Conservation (phyloP, 306 rosid genomes). For the Medicago lupulina region DNA sequence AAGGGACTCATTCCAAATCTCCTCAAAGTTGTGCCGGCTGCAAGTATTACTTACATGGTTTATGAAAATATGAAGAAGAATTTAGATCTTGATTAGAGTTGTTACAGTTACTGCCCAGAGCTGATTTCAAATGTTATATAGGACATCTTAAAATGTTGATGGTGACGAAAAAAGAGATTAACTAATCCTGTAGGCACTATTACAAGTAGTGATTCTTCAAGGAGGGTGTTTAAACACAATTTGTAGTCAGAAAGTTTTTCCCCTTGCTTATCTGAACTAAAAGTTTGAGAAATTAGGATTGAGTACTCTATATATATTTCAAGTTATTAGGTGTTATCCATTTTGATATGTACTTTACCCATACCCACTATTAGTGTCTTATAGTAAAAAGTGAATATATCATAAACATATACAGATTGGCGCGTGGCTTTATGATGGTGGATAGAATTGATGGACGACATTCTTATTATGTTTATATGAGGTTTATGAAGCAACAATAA, state of each 20-base stretch:
- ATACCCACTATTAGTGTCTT: conserved; percentile 4
- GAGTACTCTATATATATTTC: conserved; percentile 34
- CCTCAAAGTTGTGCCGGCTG: conserved; percentile 69
- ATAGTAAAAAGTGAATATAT: conserved; percentile 30
- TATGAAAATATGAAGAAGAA: conserved; percentile 61
- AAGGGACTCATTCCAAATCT: conserved; percentile 66
- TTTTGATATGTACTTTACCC: conserved; percentile 31
- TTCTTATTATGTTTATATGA: conserved; percentile 5
- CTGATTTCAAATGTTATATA: conserved; percentile 51
- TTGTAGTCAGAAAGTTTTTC: conserved; percentile 68
- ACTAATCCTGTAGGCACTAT: conserved; percentile 49
- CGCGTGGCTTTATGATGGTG: not conserved
- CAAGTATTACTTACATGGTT: conserved; percentile 63
- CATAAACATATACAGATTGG: not conserved
- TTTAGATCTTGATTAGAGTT: conserved; percentile 52
- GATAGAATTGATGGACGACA: conserved; percentile 18
- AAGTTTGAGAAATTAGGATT: conserved; percentile 54
- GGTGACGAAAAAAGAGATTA: conserved; percentile 52
- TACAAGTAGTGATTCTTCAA: conserved; percentile 52
- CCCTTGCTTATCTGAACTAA: conserved; percentile 56
- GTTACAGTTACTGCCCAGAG: conserved; percentile 25
- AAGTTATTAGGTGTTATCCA: conserved; percentile 44
- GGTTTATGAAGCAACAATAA: conserved; percentile 4
- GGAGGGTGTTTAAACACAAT: conserved; percentile 53
- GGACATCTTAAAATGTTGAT: conserved; percentile 48